These are phyloP conservation scores for Hymenoscyphus linearis DNA, from an alignment of 2,329 filamentous ascomycete species.

Conservation along the genomic window DNA sequence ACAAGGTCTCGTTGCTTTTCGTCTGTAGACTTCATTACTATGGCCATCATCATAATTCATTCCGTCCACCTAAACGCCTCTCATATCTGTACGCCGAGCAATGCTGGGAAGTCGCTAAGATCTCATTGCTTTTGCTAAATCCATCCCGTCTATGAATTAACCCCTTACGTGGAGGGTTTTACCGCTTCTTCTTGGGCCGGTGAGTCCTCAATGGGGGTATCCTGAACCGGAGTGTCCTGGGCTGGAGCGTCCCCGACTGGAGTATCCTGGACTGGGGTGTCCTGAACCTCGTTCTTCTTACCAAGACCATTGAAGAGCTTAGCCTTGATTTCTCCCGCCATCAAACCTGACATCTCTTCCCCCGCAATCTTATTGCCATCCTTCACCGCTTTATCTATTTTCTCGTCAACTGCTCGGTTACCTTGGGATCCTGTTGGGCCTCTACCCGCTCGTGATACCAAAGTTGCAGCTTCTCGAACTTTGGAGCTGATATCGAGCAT, in stretches of 20 bases:
- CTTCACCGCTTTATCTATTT: conserved; percentile 48
- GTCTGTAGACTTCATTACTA: conserved; percentile 7
- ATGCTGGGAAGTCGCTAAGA: conserved; percentile 11
- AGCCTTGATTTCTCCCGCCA: conserved; percentile 44
- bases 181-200: background rate
- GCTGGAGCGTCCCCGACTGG: too few relatives aligned
- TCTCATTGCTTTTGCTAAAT: conserved; percentile 1
- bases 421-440: conserved; percentile 20
- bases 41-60: conserved; percentile 15
- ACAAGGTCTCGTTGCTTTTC: background rate
- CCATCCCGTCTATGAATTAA: background rate
- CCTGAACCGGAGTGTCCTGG: too few relatives aligned
- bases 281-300: conserved; percentile 1
- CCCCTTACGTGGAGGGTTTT: background rate
- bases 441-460: conserved; percentile 34
- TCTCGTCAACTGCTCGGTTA: conserved; percentile 36
- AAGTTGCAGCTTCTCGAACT: conserved; percentile 57
- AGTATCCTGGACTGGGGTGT: background rate
- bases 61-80: conserved; percentile 18
- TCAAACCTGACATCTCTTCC: conserved; percentile 42
- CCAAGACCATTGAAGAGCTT: conserved; percentile 40
- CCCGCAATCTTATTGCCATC: conserved; percentile 52
- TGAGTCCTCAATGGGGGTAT: too few relatives aligned
- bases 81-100: conserved; percentile 17
- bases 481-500: conserved; percentile 84